A percentile compares a stretch with the other conserved stretches of the same genome.
phyloP scores from a whole-genome alignment of 257 asterid genomes.

The Schizonepeta tenuifolia region DNA sequence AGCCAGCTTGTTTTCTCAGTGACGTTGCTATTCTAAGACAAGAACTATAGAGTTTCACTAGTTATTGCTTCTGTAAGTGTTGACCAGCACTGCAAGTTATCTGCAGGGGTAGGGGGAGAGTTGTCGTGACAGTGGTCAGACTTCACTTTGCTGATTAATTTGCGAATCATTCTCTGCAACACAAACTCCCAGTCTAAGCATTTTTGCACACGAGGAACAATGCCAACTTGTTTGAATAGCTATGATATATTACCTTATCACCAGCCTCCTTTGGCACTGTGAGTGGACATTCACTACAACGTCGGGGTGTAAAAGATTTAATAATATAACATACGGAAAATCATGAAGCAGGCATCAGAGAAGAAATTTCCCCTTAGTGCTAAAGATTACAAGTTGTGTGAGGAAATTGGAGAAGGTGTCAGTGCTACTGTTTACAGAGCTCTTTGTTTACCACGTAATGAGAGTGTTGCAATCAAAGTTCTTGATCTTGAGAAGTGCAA shows the following conservation, averaged over 20 bases:
- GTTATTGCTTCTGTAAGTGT: conserved; percentile 11
- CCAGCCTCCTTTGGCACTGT: conserved; percentile 24
- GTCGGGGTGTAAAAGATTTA: conserved; percentile 35
- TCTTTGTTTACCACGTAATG: conserved; percentile 76
- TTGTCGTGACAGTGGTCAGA: conserved; percentile 21
- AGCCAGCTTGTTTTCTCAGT: conserved; percentile 5
- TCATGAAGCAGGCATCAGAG: conserved; percentile 55
- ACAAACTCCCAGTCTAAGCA: conserved; percentile 24
- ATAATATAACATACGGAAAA: conserved; percentile 40
- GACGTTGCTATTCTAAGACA: conserved; percentile 17
- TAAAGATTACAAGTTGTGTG: conserved; percentile 68
- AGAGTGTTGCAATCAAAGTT: conserved; percentile 93
- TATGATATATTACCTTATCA: conserved; percentile 32
- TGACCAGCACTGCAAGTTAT: conserved; percentile 22
- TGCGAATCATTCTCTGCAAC: conserved; percentile 6
- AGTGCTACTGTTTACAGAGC: conserved; percentile 95
- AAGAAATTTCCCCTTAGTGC: conserved; percentile 80
- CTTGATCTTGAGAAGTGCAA: conserved; percentile 98
- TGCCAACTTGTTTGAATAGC: conserved; percentile 44
- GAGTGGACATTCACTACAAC: conserved; percentile 35
- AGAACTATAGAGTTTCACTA: conserved; percentile 15
- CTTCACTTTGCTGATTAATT: conserved; percentile 10
- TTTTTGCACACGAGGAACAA: conserved; percentile 35
- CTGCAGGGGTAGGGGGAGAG: background rate
- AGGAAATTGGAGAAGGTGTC: conserved; percentile 99